Evolutionary conservation across 306 rosid species (phyloP), one percentile per base, ranked within the genome.

Genomic region (Gillenia trifoliata): DNA sequence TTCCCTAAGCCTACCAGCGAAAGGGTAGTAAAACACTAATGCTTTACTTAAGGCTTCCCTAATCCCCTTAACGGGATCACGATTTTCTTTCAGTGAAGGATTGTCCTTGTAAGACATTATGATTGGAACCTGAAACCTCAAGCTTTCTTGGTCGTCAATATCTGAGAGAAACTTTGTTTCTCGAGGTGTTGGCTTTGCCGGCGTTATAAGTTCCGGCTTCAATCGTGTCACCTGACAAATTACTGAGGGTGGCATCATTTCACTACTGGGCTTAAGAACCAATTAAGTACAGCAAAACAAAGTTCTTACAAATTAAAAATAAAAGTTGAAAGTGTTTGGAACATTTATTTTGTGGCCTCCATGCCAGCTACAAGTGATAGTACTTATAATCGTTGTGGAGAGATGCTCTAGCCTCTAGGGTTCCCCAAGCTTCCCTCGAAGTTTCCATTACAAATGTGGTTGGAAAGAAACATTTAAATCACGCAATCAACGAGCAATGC

Each of bases 1-100:
- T 76, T 80, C 82, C 52, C 73, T 72, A 0, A 84, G 70, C 71
- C 80, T 30, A 2, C 87, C 87, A 1, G 85, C 85, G 16, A 84
- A 59, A 4, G 87, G 87, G 34, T 80, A 77, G 69, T 80, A 84
- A 47, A 64, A 57, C 65, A 80, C 83, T 20, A 83, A 8, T 11
- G 84, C 29, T 34, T 11, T 63, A 1, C 79, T 56, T 7, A 83
- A 19, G 2, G 80, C 85, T 1, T 84, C 78, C 55, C 54, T 73
- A 4, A 83, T 77, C 0, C 50, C 66, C 34, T 13, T 31, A 5
- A 57, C 71, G 0, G 87, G 82, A 28, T 80, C 69, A 11, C 13
- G 1, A 1, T 20, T 26, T 60, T 1, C 65, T 0, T 59, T 47
- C 56, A 60, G 12, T 8, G 43, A 5, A 40, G 34, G 60, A 20